A percentile compares a stretch with the other conserved stretches of the same genome.
These are phyloP conservation scores for Colletotrichum sp. DNA, from an alignment of 2,329 filamentous ascomycete genomes.

Conservation along the genomic window DNA sequence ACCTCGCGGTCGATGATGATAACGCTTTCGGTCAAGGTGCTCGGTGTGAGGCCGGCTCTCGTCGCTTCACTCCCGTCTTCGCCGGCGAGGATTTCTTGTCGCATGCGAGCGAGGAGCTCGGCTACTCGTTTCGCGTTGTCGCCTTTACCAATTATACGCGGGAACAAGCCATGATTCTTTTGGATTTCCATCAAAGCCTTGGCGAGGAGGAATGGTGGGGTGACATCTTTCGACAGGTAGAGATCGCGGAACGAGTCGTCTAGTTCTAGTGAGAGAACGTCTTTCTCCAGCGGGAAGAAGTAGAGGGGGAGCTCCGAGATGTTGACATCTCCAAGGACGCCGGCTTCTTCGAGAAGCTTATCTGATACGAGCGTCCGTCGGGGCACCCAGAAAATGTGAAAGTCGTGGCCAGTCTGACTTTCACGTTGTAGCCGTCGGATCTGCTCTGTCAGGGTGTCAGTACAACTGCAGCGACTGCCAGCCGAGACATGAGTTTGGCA, in stretches of 20 bases:
- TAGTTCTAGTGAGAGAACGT: constrained; percentile 89
- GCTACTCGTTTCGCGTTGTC: constrained; percentile 90
- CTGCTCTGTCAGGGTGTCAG: constrained; percentile 66
- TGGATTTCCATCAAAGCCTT: constrained; percentile 95
- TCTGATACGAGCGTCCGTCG: constrained; percentile 91
- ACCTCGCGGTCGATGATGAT: constrained; percentile 96
- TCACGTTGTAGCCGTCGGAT: constrained; percentile 89
- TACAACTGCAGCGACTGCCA: constrained; percentile 39
- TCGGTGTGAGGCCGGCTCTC: constrained; percentile 75
- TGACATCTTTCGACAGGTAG: constrained; percentile 89
- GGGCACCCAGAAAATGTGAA: constrained; percentile 95
- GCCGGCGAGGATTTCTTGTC: constrained; percentile 83
- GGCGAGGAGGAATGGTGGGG: constrained; percentile 85
- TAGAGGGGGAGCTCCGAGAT: constrained; percentile 86
- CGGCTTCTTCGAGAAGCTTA: constrained; percentile 88
- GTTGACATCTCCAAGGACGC: constrained; percentile 90
- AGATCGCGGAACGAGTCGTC: constrained; percentile 87
- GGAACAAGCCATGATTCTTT: constrained; percentile 89
- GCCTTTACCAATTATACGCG: constrained; percentile 92
- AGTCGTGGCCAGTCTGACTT: constrained; percentile 90
- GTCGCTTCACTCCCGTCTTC: constrained; percentile 70
- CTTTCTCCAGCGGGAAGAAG: constrained; percentile 90
- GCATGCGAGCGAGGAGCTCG: constrained; percentile 87
- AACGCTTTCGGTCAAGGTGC: constrained; percentile 84
- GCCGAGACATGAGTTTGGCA: constrained; percentile 7